Evolutionary conservation across 352 stramenopile species (phyloP).

Genomic region (Pythium utonaiense): DNA sequence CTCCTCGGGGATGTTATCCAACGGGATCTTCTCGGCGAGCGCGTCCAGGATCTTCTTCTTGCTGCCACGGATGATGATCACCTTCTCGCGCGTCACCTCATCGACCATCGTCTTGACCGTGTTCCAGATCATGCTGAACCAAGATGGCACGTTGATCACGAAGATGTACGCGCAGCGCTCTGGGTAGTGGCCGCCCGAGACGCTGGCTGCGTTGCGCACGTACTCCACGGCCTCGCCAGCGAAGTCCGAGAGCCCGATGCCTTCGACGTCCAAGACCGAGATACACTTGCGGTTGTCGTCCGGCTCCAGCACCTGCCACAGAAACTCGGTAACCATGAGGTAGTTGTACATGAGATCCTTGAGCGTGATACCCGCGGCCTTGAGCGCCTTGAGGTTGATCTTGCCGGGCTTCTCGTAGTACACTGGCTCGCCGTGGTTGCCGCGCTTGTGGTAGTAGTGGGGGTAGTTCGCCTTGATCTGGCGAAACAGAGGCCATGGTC

Average conservation of each 20-base stretch:
- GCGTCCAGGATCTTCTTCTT: constrained; percentile 84
- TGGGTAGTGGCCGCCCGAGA: constrained; percentile 92
- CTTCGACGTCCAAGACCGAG: constrained; percentile 79
- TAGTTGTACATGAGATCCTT: constrained; percentile 86
- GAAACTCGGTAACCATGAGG: constrained; percentile 81
- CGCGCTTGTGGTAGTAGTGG: constrained; percentile 88
- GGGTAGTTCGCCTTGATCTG: constrained; percentile 91
- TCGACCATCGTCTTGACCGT: constrained; percentile 90
- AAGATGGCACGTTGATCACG: constrained; percentile 93
- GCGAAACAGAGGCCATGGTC: constrained; percentile 66
- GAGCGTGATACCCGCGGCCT: constrained; percentile 64
- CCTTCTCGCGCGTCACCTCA: constrained; percentile 92
- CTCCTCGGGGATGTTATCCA: constrained; percentile 78
- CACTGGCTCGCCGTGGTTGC: constrained; percentile 72
- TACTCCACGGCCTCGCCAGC: constrained; percentile 86
- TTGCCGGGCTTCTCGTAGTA: constrained; percentile 87
- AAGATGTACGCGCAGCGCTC: constrained; percentile 92
- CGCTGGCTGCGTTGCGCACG: constrained; percentile 59
- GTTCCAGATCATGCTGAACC: constrained; percentile 93
- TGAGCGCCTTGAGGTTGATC: constrained; percentile 86
- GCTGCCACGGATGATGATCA: constrained; percentile 80
- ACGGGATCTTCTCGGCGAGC: constrained; percentile 60
- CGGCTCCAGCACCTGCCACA: constrained; percentile 83
- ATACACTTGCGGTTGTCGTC: constrained; percentile 86
- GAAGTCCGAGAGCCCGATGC: constrained; percentile 83